These are phyloP conservation scores for Calocybe cyanea DNA, from an alignment of 768 basidiomycete species.

Conservation along the genomic window DNA sequence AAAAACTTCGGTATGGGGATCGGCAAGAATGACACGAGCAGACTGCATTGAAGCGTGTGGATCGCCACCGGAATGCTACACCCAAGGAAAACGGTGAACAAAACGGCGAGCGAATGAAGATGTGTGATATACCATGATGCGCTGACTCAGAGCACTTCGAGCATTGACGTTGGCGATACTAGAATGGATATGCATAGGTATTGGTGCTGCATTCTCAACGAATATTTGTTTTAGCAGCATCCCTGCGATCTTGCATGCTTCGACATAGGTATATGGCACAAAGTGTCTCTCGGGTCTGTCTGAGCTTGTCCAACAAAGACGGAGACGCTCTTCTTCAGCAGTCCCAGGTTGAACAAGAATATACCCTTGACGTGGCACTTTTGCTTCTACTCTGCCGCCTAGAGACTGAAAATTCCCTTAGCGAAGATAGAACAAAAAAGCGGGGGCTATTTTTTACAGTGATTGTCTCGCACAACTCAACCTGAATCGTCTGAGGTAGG, in stretches of 20 bases:
- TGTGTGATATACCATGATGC: conserved; percentile 55
- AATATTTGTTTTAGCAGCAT: conserved; percentile 77
- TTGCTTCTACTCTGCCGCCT: conserved; percentile 73
- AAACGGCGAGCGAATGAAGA: not conserved
- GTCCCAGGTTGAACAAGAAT: conserved; percentile 68
- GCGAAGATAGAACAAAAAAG: conserved; percentile 1
- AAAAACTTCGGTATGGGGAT: conserved; percentile 76
- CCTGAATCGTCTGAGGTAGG: conserved; percentile 60
- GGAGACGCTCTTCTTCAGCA: conserved; percentile 69
- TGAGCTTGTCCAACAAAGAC: conserved; percentile 63
- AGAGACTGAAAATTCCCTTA: conserved; percentile 49
- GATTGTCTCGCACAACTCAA: conserved; percentile 71
- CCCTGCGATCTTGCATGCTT: conserved; percentile 79
- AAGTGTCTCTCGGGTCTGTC: conserved; percentile 76
- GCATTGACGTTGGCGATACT: conserved; percentile 80
- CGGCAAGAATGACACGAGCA: conserved; percentile 75
- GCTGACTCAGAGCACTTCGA: conserved; percentile 57
- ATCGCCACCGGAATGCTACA: conserved; percentile 78
- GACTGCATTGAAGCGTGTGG: conserved; percentile 66
- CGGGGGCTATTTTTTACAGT: conserved; percentile 40
- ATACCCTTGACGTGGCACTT: conserved; percentile 75
- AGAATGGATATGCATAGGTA: conserved; percentile 76
- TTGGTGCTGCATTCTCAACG: conserved; percentile 56
- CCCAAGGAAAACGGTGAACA: not conserved
- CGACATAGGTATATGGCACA: conserved; percentile 78